phyloP scores from a whole-genome alignment of 2,329 filamentous ascomycete genomes.

The Bipolaris cookei region DNA sequence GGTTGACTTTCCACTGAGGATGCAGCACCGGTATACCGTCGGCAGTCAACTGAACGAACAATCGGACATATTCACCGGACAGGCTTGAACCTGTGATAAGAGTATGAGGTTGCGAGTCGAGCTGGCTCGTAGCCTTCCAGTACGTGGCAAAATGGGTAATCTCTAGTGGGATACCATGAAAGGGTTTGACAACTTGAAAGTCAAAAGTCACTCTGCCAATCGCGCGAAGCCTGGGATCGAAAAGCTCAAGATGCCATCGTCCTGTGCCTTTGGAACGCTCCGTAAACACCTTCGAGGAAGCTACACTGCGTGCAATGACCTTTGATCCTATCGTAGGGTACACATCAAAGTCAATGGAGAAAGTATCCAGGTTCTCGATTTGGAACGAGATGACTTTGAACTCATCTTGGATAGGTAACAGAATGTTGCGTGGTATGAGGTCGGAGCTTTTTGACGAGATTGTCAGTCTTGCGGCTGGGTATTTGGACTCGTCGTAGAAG shows the following conservation, averaged over 20 bases:
- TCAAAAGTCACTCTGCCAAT: constrained; percentile 95
- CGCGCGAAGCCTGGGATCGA: constrained; percentile 86
- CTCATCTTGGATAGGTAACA: constrained; percentile 95
- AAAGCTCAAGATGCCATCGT: constrained; percentile 83
- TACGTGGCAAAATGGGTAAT: constrained; percentile 99
- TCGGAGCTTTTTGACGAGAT: constrained; percentile 97
- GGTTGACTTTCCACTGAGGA: constrained; percentile 80
- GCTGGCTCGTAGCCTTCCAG: constrained; percentile 96
- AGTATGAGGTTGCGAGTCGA: constrained; percentile 82
- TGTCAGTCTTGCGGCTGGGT: constrained; percentile 90
- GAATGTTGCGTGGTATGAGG: constrained; percentile 93
- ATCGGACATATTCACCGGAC: constrained; percentile 89
- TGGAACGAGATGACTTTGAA: constrained; percentile 94
- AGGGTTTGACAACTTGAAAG: constrained; percentile 95
- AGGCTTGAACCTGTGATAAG: constrained; percentile 94
- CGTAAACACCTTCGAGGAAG: constrained; percentile 84
- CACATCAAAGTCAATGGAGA: constrained; percentile 95
- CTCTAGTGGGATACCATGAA: constrained; percentile 87
- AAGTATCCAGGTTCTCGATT: constrained; percentile 89
- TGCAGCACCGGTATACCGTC: constrained; percentile 88
- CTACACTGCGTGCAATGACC: constrained; percentile 94
- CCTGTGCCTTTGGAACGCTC: constrained; percentile 76
- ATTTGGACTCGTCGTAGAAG: constrained; percentile 98
- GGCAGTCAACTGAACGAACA: constrained; percentile 90
- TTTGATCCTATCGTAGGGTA: constrained; percentile 98